Evolutionary conservation across 2,329 filamentous ascomycete genomes (phyloP).

Genomic region (Xylaria sp.): DNA sequence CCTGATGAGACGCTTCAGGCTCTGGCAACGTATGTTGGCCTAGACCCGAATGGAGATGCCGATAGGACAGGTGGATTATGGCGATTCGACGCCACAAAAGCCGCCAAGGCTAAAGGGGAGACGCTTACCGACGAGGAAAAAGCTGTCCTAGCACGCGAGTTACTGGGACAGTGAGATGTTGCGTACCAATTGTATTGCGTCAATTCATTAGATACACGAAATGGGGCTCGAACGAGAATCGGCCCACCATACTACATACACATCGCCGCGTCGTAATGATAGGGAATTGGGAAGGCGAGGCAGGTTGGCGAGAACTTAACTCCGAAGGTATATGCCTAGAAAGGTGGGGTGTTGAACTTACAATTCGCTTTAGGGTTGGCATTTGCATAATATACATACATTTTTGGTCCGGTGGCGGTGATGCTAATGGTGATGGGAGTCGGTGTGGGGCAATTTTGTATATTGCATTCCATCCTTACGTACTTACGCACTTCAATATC

Average conservation of each 20-base stretch:
- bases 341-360: neutral
- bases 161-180: constrained; percentile 47
- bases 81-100: constrained; percentile 63
- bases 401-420: neutral
- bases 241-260: neutral
- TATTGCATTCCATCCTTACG: neutral
- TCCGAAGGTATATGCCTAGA: neutral
- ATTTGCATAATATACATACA: constrained; percentile 11
- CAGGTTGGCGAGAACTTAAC: neutral
- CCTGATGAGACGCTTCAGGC: constrained; percentile 58
- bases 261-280: neutral
- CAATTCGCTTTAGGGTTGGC: constrained; percentile 4
- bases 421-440: neutral
- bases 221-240: neutral
- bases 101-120: constrained; percentile 55
- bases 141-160: constrained; percentile 50
- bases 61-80: constrained; percentile 72
- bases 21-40: constrained; percentile 60
- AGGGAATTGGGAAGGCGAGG: neutral
- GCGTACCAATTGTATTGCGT: neutral
- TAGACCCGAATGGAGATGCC: constrained; percentile 63
- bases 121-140: constrained; percentile 53
- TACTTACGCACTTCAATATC: neutral
- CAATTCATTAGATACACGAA: neutral
- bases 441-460: neutral